Base-by-base conservation (phyloP, 805 yeast species). In the Cyberlindnera japonica region DNA sequence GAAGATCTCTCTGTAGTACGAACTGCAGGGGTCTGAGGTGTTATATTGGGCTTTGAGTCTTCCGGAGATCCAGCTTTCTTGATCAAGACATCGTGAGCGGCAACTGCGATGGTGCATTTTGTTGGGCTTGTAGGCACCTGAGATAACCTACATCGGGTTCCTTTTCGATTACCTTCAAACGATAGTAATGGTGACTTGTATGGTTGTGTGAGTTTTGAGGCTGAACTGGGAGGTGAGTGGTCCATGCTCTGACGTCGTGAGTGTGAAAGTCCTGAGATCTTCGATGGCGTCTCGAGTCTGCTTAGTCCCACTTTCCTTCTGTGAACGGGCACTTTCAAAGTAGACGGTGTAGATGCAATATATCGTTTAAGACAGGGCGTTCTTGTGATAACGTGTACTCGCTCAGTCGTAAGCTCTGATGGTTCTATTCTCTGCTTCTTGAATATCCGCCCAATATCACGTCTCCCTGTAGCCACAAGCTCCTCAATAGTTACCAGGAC, bases 261-360 rank as follows among this genome's bases (percentile, higher is more conserved):
- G 4, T 22, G 40, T 24, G 14, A 18, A 12, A 32, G 16, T 14
- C 36, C 27, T 24, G 31, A 18, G 18, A 33, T 21, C 33, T 49
- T 44, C 6, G 51, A 48, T 2, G 49, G 50, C 2, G 48, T 44
- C 4, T 32, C 36, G 2, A 33, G 22, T 21, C 43, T 49, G 35
- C 54, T 52, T 15, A 54, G 37, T 2, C 58, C 58, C 12, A 54
- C 42, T 19, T 35, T 44, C 16, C 53, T 27, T 33, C 46, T 34
- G 23, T 40, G 29, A 2, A 24, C 27, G 2, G 41, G 16, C 7
- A 27, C 27, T 13, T n/a, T 25, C 10, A 42, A 22, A 11, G 39
- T 21, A 11, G 37, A 14, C 3, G 42, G 41, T 1, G 42, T 31
- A 12, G 9, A 10, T 11, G 34, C 19, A 6, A 27, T n/a, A n/a